These are phyloP conservation scores for Salix caprea DNA, from an alignment of 345 rosid species.

Conservation along the genomic window DNA sequence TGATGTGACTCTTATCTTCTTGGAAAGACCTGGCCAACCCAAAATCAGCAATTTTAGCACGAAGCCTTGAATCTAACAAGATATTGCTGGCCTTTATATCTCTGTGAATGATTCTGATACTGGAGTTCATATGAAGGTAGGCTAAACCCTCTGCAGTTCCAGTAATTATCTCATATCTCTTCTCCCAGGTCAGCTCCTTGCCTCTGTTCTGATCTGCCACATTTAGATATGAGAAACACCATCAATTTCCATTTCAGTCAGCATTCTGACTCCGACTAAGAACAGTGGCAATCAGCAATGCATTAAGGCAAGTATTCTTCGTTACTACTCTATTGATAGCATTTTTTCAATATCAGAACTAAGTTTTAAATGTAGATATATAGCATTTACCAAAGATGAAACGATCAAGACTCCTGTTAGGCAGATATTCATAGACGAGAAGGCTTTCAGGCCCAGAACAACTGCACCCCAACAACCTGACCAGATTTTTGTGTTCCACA, in stretches of 20 bases:
- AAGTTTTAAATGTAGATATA: not conserved
- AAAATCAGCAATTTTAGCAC: slow-evolving; percentile 89
- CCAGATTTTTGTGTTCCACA: slow-evolving; percentile 89
- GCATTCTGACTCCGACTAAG: not conserved
- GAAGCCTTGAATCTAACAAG: slow-evolving; percentile 68
- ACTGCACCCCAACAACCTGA: slow-evolving; percentile 83
- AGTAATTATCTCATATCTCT: slow-evolving; percentile 51
- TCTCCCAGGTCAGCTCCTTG: slow-evolving; percentile 61
- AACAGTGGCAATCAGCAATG: not conserved
- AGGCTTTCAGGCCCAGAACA: slow-evolving; percentile 95
- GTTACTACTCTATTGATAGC: not conserved
- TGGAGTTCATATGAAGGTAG: slow-evolving; percentile 73
- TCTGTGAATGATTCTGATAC: slow-evolving; percentile 72
- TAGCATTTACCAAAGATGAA: slow-evolving; percentile 61
- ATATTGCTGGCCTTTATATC: slow-evolving; percentile 90
- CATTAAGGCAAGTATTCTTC: not conserved
- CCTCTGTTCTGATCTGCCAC: slow-evolving; percentile 60
- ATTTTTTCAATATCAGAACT: not conserved
- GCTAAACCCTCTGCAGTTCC: slow-evolving; percentile 89
- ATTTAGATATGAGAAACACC: slow-evolving; percentile 2
- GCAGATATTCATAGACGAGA: slow-evolving; percentile 78
- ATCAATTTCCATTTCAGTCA: not conserved
- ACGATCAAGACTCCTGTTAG: slow-evolving; percentile 79
- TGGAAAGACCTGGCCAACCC: slow-evolving; percentile 91
- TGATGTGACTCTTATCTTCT: slow-evolving; percentile 88